Percentiles rank a stretch among this genome's conserved stretches.
phyloP scores from a whole-genome alignment of 2,329 filamentous ascomycete genomes.

The Pseudocercospora macadamiae region DNA sequence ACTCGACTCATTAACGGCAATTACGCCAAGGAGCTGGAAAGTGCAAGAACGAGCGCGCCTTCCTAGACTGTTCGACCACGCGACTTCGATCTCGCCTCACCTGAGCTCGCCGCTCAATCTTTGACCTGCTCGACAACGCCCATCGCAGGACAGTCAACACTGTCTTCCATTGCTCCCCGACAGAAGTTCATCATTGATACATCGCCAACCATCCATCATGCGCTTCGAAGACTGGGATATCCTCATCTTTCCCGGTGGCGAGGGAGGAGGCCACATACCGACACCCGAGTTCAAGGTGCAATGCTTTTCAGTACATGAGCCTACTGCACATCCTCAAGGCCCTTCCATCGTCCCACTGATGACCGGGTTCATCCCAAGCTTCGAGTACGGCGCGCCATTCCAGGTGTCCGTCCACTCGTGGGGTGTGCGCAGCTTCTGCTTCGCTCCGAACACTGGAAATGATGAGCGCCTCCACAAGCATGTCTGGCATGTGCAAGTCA shows the following conservation, averaged over 20 bases:
- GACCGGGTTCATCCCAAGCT: slow-evolving; percentile 71
- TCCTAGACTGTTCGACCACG: not conserved
- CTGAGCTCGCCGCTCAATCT: not conserved
- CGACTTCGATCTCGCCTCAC: not conserved
- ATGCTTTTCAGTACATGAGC: slow-evolving; percentile 64
- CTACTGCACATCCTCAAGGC: slow-evolving; percentile 3
- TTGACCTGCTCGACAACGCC: not conserved
- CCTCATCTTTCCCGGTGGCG: slow-evolving; percentile 69
- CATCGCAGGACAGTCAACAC: not conserved
- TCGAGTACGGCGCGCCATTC: slow-evolving; percentile 62
- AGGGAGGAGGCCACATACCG: slow-evolving; percentile 61
- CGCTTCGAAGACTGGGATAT: slow-evolving; percentile 87
- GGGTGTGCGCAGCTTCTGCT: slow-evolving; percentile 55
- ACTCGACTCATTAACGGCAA: not conserved
- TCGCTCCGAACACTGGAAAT: slow-evolving; percentile 1
- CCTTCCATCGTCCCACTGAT: slow-evolving; percentile 46
- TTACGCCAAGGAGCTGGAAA: not conserved
- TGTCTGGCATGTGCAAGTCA: slow-evolving; percentile 59
- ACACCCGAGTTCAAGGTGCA: slow-evolving; percentile 80
- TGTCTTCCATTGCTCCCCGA: slow-evolving; percentile 3
- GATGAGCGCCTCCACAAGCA: slow-evolving; percentile 8
- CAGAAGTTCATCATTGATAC: slow-evolving; percentile 11
- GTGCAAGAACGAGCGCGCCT: slow-evolving; percentile 9
- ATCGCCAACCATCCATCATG: slow-evolving; percentile 54
- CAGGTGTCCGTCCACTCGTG: slow-evolving; percentile 76